Base-by-base conservation (phyloP, 202 grass and related monocot genomes). In the Bolboschoenoplectus hybrid region DNA sequence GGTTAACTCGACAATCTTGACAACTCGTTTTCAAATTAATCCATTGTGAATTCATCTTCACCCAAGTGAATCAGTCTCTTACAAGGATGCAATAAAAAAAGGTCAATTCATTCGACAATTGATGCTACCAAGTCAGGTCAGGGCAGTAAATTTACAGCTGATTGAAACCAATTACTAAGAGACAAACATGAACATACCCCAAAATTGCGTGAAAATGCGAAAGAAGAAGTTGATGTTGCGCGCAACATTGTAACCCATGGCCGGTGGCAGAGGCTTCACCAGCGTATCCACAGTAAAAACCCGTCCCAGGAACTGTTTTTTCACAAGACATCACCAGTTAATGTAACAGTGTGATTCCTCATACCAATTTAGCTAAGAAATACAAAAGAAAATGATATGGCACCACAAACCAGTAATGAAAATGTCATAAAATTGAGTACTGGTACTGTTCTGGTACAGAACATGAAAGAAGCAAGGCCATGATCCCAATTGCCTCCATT, bases 231-330 rank as follows among this genome's bases (percentile, higher is more conserved):
- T 92, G 19, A 98, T 81, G 44, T 92, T 92, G 10, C 93, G 90
- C 39, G 92, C 91, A 82, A 92, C 89, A 81, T 91, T 98, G 84
- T 98, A 96, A 74, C 87, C 90, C 92, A 98, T 94, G 19, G 90
- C 91, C 62, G 97, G 93, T 89, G 97, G 90, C 63, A 98, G 88
- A 90, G 97, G 97, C 61, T 98, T 98, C 56, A 98, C 97, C 88
- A 98, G 82, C 61, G 93, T 94, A 71, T 98, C 92, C 82, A 98
- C 92, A 20, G 88, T 96, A 50, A 98, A 98, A 67, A 94, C 97
- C 87, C 85, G 84, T 63, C 85, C 85, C 76, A 98, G 85, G 81
- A 98, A 98, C 96, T 98, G 90, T 86, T 88, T 92, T 85, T 85
- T 45, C 9, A 88, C 41, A 5, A 61, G 53, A 81, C 63, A 66